phyloP scores from a whole-genome alignment of 129 eudicot species.

The Deinandra increscens region DNA sequence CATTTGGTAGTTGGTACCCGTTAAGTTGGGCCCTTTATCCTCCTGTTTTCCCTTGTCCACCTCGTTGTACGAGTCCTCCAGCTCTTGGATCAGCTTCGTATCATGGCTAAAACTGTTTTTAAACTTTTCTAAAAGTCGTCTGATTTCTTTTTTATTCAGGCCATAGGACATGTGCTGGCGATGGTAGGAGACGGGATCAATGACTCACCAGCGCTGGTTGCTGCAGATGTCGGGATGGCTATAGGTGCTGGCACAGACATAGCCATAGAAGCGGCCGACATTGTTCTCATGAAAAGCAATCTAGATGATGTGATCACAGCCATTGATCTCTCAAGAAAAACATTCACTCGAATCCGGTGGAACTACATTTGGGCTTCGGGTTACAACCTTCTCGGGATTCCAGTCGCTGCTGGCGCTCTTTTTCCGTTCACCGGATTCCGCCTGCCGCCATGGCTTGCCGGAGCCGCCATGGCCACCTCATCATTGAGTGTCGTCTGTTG shows the following conservation, averaged over 20 bases:
- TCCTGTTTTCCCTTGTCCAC: too few species aligned
- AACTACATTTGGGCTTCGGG: slow-evolving; percentile 93
- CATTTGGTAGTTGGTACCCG: too few species aligned
- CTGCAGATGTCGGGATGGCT: slow-evolving; percentile 93
- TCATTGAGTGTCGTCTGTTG: slow-evolving; percentile 91
- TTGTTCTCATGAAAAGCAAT: slow-evolving; percentile 84
- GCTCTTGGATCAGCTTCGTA: too few species aligned
- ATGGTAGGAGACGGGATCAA: slow-evolving; percentile 96
- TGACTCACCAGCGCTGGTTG: slow-evolving; percentile 91
- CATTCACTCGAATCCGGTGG: slow-evolving; percentile 65
- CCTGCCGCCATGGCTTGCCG: slow-evolving; percentile 98
- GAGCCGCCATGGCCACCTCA: slow-evolving; percentile 98
- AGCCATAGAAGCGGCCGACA: slow-evolving; percentile 88
- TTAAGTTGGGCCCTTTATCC: too few species aligned
- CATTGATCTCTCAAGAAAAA: slow-evolving; percentile 80
- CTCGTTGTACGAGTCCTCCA: too few species aligned
- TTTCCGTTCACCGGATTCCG: slow-evolving; percentile 79
- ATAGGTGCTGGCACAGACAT: slow-evolving; percentile 90
- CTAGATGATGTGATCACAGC: slow-evolving; percentile 87
- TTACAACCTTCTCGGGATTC: slow-evolving; percentile 75
- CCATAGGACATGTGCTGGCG: slow-evolving; percentile 59
- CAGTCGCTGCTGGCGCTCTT: slow-evolving; percentile 85
- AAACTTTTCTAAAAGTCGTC: too few species aligned
- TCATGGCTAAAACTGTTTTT: not conserved
- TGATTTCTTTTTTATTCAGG: slow-evolving; percentile 35